Evolutionary conservation across 192 early-diverging fungal genomes (phyloP).

Genomic region (Linderina pennispora): DNA sequence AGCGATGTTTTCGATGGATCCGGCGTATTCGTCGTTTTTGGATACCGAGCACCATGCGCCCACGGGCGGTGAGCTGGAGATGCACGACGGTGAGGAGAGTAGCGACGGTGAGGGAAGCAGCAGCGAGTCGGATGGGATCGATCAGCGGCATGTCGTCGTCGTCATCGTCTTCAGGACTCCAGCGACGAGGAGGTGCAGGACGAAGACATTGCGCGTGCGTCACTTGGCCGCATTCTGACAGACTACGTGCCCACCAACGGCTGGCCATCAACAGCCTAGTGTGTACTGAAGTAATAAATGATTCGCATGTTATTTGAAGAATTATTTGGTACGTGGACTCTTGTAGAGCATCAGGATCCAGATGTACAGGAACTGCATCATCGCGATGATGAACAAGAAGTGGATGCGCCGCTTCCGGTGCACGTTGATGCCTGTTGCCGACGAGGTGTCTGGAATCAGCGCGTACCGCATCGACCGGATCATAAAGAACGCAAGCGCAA

Average conservation of each 20-base stretch:
- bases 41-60: neutral
- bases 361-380: slow-evolving; percentile 74
- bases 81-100: slow-evolving; percentile 2
- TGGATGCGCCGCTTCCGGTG: slow-evolving; percentile 79
- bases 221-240: slow-evolving; percentile 26
- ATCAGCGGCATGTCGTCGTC: slow-evolving; percentile 42
- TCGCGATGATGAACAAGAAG: slow-evolving; percentile 82
- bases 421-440: slow-evolving; percentile 53
- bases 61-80: neutral
- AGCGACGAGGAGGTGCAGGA: slow-evolving; percentile 41
- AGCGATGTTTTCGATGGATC: slow-evolving; percentile 1
- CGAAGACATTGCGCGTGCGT: slow-evolving; percentile 35
- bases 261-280: too few species aligned
- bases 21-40: neutral
- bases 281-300: too few species aligned
- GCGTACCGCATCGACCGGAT: slow-evolving; percentile 69
- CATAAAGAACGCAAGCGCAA: slow-evolving; percentile 85
- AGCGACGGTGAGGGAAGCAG: slow-evolving; percentile 1
- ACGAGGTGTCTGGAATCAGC: slow-evolving; percentile 62
- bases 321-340: too few species aligned
- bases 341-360: slow-evolving; percentile 67
- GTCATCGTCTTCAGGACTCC: too few species aligned
- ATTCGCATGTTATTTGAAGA: neutral
- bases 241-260: slow-evolving; percentile 14
- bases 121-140: slow-evolving; percentile 20